A percentile compares a stretch with the other conserved stretches of the same genome.
phyloP scores from a whole-genome alignment of 108 stramenopile genomes.

The Chaetoceros muelleri region DNA sequence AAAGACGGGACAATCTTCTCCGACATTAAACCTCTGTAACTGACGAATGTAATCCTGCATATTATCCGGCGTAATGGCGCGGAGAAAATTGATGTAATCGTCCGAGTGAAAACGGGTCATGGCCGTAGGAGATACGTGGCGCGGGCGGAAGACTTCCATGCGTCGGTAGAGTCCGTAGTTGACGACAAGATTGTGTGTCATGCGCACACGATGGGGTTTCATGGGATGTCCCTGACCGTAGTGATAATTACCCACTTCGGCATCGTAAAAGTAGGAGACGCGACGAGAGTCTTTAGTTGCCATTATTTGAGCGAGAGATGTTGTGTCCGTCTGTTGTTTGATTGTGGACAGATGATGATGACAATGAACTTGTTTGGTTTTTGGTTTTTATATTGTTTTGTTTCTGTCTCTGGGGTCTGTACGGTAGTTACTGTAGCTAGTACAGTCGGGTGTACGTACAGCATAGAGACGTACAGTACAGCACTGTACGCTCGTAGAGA shows the following conservation, averaged over 20 bases:
- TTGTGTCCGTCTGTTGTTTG: too few species aligned
- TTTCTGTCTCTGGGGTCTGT: too few species aligned
- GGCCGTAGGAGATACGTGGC: constrained; percentile 84
- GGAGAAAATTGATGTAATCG: constrained; percentile 98
- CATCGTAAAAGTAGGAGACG: constrained; percentile 94
- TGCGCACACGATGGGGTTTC: constrained; percentile 98
- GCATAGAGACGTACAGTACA: too few species aligned
- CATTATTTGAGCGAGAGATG: too few species aligned
- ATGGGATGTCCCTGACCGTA: constrained; percentile 98
- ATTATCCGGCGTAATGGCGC: constrained; percentile 96
- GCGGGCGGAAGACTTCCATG: constrained; percentile 98
- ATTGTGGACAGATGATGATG: too few species aligned
- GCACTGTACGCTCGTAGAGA: too few species aligned
- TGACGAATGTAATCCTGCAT: constrained; percentile 88
- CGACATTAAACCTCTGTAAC: constrained; percentile 95
- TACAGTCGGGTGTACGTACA: too few species aligned
- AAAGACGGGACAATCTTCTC: constrained; percentile 99
- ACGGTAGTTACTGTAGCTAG: too few species aligned
- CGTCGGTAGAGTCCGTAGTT: constrained; percentile 96
- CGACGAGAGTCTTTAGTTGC: constrained; percentile 20
- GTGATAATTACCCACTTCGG: constrained; percentile 97
- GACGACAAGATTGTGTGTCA: constrained; percentile 99
- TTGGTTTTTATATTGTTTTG: too few species aligned
- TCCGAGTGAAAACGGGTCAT: constrained; percentile 98
- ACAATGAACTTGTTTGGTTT: too few species aligned